Evolutionary conservation across 2,329 filamentous ascomycete genomes (phyloP), one percentile per base, ranked within the genome.

Genomic region (Neocatenulostroma microsporum): DNA sequence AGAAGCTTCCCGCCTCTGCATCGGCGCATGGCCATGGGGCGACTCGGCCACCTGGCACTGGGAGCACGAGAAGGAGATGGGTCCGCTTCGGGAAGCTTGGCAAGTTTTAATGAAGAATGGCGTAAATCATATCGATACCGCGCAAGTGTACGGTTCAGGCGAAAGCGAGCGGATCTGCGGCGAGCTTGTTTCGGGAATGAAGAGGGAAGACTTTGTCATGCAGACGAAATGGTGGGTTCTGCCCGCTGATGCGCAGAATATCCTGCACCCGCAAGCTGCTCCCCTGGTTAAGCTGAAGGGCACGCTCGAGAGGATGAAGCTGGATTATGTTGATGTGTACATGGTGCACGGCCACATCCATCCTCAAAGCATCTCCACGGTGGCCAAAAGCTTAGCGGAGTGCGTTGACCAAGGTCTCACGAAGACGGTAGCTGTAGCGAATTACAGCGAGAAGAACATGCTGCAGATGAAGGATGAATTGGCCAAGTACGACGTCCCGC

Each of bases 261-360:
- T 58, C 21, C 18, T 61, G 4, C 41, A 60, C 30, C 57, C 62
- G 17, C 40, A 49, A 30, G 40, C 48, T 10, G 56, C 60, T 7
- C 60, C 62, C 1, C 52, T 62, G 20, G 56, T 54, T 33, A 55
- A 54, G 35, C 56, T 66, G 26, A 50, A 54, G 28, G 50, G 50
- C 3, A 62, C 59, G 11, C 46, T 68, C 12, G 45, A 58, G 37
- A 50, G 61, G 10, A 49, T 68, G 21, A 51, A 56, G 0, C 44
- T 68, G 6, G 55, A 64, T 5, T 60, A 56, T 27, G 51, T 62
- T 13, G 60, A 64, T 36, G 51, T 62, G 28, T 63, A 64, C 35
- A 53, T 64, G 13, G 59, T 69, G 2, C 61, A 68, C 30, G 64
- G 65, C 1, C 65, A 60, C 3, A 58, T 65, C 5, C 66, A 69